These are phyloP conservation scores for Mucor piriformis DNA, from an alignment of 371 early-diverging fungal genomes.

Conservation along the genomic window DNA sequence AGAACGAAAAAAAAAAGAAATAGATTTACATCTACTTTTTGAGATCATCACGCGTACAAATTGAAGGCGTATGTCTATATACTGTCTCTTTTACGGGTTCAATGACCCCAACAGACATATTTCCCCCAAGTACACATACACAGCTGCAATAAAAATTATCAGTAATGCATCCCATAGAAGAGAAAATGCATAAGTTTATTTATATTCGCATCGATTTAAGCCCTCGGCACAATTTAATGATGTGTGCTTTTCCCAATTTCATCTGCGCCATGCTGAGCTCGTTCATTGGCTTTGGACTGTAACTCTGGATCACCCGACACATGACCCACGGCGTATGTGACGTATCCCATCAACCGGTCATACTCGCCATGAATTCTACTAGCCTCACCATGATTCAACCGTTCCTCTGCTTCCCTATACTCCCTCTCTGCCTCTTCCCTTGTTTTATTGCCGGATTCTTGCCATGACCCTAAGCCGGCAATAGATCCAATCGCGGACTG, in stretches of 20 bases:
- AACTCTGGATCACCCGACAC: slow-evolving; percentile 48
- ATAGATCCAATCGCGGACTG: slow-evolving; percentile 36
- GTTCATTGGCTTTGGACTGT: slow-evolving; percentile 33
- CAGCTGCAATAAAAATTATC: too few species aligned
- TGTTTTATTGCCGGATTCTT: slow-evolving; percentile 23
- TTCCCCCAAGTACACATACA: too few species aligned
- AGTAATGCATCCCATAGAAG: too few species aligned
- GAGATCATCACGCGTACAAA: neutral
- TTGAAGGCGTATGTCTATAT: too few species aligned
- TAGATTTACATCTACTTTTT: neutral
- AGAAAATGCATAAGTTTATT: too few species aligned
- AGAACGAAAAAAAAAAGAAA: neutral
- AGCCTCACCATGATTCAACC: slow-evolving; percentile 25
- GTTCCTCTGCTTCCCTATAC: slow-evolving; percentile 31
- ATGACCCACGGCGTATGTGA: slow-evolving; percentile 39
- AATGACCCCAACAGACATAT: too few species aligned
- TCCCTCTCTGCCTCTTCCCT: slow-evolving; percentile 33
- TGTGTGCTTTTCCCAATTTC: slow-evolving; percentile 24
- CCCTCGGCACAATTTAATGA: too few species aligned
- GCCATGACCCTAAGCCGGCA: slow-evolving; percentile 31
- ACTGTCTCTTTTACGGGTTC: too few species aligned
- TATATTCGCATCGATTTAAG: too few species aligned
- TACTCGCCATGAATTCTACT: slow-evolving; percentile 49
- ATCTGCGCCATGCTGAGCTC: slow-evolving; percentile 31
- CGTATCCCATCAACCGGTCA: slow-evolving; percentile 40